Conservation (phyloP, 1,284 basidiomycete species). For the Quambalaria eucalypti region DNA sequence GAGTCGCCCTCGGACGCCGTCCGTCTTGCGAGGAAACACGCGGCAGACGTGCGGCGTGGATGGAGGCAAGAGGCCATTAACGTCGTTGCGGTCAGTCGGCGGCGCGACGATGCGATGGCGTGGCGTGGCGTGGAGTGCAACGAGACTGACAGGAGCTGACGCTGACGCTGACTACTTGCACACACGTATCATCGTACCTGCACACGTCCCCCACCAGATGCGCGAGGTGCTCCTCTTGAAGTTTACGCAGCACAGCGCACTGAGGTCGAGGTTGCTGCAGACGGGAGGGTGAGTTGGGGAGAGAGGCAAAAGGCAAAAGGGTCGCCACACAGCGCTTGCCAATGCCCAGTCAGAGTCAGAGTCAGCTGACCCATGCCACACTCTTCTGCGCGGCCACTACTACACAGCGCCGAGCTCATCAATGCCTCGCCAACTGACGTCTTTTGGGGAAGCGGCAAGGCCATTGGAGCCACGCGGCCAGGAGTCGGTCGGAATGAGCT, state of each 20-base stretch:
- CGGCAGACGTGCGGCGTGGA: constrained; percentile 15
- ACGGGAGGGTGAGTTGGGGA: constrained; percentile 14
- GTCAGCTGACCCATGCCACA: not conserved
- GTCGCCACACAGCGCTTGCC: no score
- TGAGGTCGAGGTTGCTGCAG: constrained; percentile 17
- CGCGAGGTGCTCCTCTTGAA: constrained; percentile 27
- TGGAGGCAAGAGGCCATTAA: constrained; percentile 31
- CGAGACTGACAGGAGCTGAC: not conserved
- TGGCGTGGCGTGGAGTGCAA: no score
- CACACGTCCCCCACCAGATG: no score
- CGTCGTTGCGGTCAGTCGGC: constrained; percentile 9
- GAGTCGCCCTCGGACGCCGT: constrained; percentile 22
- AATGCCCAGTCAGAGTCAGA: no score
- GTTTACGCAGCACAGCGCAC: constrained; percentile 19
- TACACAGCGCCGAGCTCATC: constrained; percentile 13
- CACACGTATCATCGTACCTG: not conserved
- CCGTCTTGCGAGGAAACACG: constrained; percentile 18
- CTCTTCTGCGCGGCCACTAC: not conserved
- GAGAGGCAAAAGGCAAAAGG: no score
- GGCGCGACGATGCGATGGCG: no score
- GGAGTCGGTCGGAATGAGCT: constrained; percentile 22
- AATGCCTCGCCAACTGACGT: constrained; percentile 28
- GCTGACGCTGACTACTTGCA: no score
- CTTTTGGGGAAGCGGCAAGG: constrained; percentile 27
- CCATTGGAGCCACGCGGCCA: constrained; percentile 1